Percentiles rank a stretch among this genome's conserved stretches.
Evolutionary conservation across 495 filamentous ascomycete species (phyloP).

Genomic region (Lophiotrema nucula): DNA sequence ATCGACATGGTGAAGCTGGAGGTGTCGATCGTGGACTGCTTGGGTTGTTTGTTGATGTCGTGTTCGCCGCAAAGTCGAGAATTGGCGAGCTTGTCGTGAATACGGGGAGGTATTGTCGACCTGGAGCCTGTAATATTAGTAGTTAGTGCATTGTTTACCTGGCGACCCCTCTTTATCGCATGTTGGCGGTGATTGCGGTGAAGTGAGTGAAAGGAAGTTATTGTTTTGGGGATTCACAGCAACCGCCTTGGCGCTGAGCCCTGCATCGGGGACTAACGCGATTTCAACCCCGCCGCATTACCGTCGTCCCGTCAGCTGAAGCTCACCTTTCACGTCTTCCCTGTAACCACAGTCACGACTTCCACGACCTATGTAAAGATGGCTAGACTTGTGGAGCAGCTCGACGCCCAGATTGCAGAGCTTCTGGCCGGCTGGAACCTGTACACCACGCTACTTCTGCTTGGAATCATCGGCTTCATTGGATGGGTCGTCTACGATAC

Average conservation of each 20-base stretch:
- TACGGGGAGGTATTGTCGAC: too few relatives aligned
- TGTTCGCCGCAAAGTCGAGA: not conserved
- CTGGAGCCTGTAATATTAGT: slow-evolving; percentile 23
- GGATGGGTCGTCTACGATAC: slow-evolving; percentile 61
- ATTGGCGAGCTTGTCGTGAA: too few relatives aligned
- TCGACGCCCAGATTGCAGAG: slow-evolving; percentile 67
- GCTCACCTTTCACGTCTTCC: not conserved
- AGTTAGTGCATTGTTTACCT: not conserved
- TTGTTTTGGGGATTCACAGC: not conserved
- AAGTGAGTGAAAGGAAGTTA: not conserved
- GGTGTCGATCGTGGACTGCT: not conserved
- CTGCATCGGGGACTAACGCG: too few relatives aligned
- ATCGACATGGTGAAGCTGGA: not conserved
- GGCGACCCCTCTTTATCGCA: too few relatives aligned
- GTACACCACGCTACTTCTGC: slow-evolving; percentile 64
- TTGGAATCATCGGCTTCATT: slow-evolving; percentile 59
- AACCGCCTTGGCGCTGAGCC: too few relatives aligned
- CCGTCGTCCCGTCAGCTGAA: not conserved
- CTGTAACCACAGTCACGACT: not conserved
- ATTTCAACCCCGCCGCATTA: not conserved
- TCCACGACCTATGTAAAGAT: too few relatives aligned
- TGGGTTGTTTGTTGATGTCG: slow-evolving; percentile 1
- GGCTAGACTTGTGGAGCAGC: slow-evolving; percentile 42
- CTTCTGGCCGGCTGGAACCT: slow-evolving; percentile 76
- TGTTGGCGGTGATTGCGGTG: not conserved